Base-by-base conservation (phyloP, 2,329 filamentous ascomycete species). In the Diaporthe citrichinensis region DNA sequence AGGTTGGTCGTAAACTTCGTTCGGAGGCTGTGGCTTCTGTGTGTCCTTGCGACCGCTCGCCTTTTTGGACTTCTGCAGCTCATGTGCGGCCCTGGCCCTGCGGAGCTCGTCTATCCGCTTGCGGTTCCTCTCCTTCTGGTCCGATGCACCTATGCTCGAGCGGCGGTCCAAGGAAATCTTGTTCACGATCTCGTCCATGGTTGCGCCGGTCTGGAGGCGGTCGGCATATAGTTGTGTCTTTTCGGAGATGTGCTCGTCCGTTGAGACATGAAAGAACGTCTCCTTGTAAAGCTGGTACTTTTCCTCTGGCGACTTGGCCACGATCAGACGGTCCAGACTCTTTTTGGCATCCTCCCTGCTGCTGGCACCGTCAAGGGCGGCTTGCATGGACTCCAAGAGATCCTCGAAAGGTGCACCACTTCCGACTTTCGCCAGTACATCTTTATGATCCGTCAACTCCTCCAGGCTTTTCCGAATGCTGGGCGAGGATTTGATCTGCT, bases 51-150 rank as follows among this genome's bases (percentile, higher is more conserved):
- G 74, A 23, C 61, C 62, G 71, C 23, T 68, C 7, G 77, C 79
- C 62, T 79, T 80, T 71, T 78, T 78, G n/a, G 77, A 72, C 76
- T 81, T 84, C 46, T 84, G 76, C 58, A 78, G 59, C 68, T 80
- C 79, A 49, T 81, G 77, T 3, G 78, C 80, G 34, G 78, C 78
- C 69, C 78, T 76, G 15, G 79, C 80, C 34, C 80, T 71, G 28
- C 77, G 77, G 17, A 81, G 78, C 58, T 81, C 78, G 20, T 80
- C 77, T 34, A 84, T 79, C 53, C 82, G 79, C 75, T 78, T 77
- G 44, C 77, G 78, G 46, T 82, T 80, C 73, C 80, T 80, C 12
- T 80, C 79, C 9, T 79, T 78, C 71, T 82, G 79, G 9, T 78
- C 78, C 20, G 73, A 75, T 1, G 77, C 77, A 4, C 78, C 78